These are phyloP conservation scores for Quercus bicolor DNA, from an alignment of 306 rosid species.

Conservation along the genomic window DNA sequence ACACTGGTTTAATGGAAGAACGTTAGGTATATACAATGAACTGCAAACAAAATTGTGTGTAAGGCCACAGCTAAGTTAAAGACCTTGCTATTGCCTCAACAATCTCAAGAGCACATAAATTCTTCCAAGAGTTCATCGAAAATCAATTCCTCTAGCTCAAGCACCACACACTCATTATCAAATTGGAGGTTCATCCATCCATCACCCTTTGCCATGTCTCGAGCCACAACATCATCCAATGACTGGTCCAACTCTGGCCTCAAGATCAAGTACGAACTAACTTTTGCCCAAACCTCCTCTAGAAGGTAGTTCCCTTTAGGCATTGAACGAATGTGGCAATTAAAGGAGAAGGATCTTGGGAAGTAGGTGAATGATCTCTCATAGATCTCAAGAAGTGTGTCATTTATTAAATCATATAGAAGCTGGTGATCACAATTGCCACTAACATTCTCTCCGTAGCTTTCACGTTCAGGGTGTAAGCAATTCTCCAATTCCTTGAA, in stretches of 20 bases:
- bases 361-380: constrained; percentile 60
- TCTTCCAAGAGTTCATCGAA: constrained; percentile 74
- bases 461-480: constrained; percentile 38
- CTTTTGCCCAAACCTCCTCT: constrained; percentile 47
- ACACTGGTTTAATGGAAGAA: neutral
- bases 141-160: constrained; percentile 73
- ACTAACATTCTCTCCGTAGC: constrained; percentile 19
- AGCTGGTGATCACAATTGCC: constrained; percentile 44
- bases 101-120: constrained; percentile 34
- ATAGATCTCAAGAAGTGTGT: constrained; percentile 43
- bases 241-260: constrained; percentile 78
- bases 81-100: neutral
- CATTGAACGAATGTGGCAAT: constrained; percentile 39
- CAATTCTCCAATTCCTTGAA: constrained; percentile 43
- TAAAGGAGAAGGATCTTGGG: constrained; percentile 52
- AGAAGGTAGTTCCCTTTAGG: constrained; percentile 54
- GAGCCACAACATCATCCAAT: constrained; percentile 65
- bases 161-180: constrained; percentile 62
- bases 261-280: constrained; percentile 40
- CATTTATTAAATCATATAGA: constrained; percentile 64
- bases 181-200: constrained; percentile 78
- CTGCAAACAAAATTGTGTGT: constrained; percentile 1
- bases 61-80: neutral
- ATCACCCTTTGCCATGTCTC: constrained; percentile 51
- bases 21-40: neutral